phyloP scores from a whole-genome alignment of 2,329 filamentous ascomycete genomes.

The Colletotrichum sp. region DNA sequence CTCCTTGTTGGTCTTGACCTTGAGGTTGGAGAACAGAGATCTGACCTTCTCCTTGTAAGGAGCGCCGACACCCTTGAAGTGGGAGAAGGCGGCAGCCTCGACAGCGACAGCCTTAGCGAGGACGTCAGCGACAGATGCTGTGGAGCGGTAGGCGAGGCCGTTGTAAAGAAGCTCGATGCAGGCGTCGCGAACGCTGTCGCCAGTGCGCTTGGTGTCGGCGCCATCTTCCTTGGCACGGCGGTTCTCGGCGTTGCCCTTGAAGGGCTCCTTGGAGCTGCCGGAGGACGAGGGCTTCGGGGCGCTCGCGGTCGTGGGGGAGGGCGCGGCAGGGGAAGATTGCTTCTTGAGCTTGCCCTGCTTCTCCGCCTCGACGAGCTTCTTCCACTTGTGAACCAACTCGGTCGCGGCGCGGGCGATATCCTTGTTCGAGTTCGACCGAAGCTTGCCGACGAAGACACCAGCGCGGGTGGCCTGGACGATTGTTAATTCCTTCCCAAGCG shows the following conservation, averaged over 20 bases:
- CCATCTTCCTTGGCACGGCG: conserved; percentile 81
- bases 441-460: conserved; percentile 86
- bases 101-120: conserved; percentile 81
- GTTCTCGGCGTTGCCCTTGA: conserved; percentile 75
- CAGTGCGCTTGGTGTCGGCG: conserved; percentile 78
- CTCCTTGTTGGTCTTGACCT: conserved; percentile 84
- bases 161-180: conserved; percentile 95
- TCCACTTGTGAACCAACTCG: conserved; percentile 89
- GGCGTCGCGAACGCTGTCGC: conserved; percentile 76
- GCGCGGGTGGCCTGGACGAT: conserved; percentile 76
- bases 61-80: conserved; percentile 72
- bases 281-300: conserved; percentile 50
- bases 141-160: conserved; percentile 75
- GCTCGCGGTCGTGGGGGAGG: conserved; percentile 56
- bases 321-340: conserved; percentile 47
- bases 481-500: neutral
- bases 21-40: conserved; percentile 92
- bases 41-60: conserved; percentile 90
- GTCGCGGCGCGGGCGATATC: conserved; percentile 78
- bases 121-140: conserved; percentile 73
- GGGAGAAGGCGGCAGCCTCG: conserved; percentile 76
- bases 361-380: conserved; percentile 74
- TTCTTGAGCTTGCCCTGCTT: conserved; percentile 51
- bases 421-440: conserved; percentile 78
- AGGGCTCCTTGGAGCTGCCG: conserved; percentile 41